Conservation (phyloP, 202 grass and related monocot genomes). For the Dendrocalamus latiflorus region DNA sequence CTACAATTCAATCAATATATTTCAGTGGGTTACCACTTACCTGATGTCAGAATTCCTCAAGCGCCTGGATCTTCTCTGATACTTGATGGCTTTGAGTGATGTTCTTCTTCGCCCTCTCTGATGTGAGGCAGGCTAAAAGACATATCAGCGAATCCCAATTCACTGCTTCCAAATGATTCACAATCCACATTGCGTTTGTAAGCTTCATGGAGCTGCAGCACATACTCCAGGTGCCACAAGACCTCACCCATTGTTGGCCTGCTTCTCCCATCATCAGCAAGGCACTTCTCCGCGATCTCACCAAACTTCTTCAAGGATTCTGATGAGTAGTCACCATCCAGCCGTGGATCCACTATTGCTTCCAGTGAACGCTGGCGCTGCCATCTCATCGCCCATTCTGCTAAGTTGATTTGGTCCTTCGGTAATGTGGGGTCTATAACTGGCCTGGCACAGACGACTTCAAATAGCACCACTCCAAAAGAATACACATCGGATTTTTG, state of each 20-base stretch:
- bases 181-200: slow-evolving; percentile 63
- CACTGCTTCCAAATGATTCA: slow-evolving; percentile 77
- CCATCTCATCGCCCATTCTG: slow-evolving; percentile 95
- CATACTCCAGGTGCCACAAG: slow-evolving; percentile 96
- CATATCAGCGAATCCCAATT: slow-evolving; percentile 69
- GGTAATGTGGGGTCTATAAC: slow-evolving; percentile 84
- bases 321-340: slow-evolving; percentile 71
- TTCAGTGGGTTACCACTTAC: slow-evolving; percentile 4
- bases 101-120: slow-evolving; percentile 58
- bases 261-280: slow-evolving; percentile 76
- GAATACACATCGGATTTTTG: slow-evolving; percentile 98
- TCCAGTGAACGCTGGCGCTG: slow-evolving; percentile 85
- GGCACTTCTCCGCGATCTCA: slow-evolving; percentile 91
- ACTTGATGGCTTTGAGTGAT: slow-evolving; percentile 38
- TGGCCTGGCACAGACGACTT: slow-evolving; percentile 77
- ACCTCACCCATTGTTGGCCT: slow-evolving; percentile 88
- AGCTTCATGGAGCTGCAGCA: slow-evolving; percentile 74
- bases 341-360: slow-evolving; percentile 55
- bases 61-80: slow-evolving; percentile 39
- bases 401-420: slow-evolving; percentile 94
- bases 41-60: slow-evolving; percentile 25
- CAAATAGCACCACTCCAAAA: slow-evolving; percentile 93
- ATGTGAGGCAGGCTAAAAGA: slow-evolving; percentile 69
- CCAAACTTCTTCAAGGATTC: slow-evolving; percentile 93
- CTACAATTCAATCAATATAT: slow-evolving; percentile 25